phyloP scores from a whole-genome alignment of 1,284 basidiomycete genomes.

The Kwoniella shivajii region DNA sequence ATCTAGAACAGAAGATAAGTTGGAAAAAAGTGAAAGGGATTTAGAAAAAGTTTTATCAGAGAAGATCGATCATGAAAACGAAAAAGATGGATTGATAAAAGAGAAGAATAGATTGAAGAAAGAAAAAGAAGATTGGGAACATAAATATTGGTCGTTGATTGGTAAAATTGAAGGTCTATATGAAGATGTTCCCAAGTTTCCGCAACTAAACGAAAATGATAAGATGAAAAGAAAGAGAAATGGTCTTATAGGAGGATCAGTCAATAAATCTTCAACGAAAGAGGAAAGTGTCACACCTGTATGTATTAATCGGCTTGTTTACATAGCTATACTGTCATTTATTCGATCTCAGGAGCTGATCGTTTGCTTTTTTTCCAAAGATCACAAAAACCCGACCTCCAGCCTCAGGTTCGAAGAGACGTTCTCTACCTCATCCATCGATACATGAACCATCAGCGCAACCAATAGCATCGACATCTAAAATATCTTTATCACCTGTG shows the following conservation, averaged over 20 bases:
- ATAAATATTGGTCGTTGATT: conserved; percentile 10
- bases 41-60: conserved; percentile 2
- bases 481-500: conserved; percentile 11
- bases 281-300: not conserved
- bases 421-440: not conserved
- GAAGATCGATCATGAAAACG: conserved; percentile 5
- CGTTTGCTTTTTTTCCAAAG: too few relatives aligned
- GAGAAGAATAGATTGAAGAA: conserved; percentile 12
- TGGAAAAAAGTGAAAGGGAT: conserved; percentile 20
- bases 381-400: not conserved
- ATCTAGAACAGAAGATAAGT: conserved; percentile 36
- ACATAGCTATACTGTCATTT: too few relatives aligned
- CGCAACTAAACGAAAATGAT: too few relatives aligned
- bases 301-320: not conserved
- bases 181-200: too few relatives aligned
- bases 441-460: not conserved
- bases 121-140: conserved; percentile 19
- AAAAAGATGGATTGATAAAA: conserved; percentile 2
- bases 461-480: conserved; percentile 5
- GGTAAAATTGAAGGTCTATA: not conserved
- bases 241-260: not conserved
- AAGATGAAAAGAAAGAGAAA: not conserved
- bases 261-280: not conserved
- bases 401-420: not conserved
- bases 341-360: too few relatives aligned